A percentile compares a stretch with the other conserved stretches of the same genome.
phyloP scores from a whole-genome alignment of 2,329 filamentous ascomycete species.

The Ambrosiella xylebori region DNA sequence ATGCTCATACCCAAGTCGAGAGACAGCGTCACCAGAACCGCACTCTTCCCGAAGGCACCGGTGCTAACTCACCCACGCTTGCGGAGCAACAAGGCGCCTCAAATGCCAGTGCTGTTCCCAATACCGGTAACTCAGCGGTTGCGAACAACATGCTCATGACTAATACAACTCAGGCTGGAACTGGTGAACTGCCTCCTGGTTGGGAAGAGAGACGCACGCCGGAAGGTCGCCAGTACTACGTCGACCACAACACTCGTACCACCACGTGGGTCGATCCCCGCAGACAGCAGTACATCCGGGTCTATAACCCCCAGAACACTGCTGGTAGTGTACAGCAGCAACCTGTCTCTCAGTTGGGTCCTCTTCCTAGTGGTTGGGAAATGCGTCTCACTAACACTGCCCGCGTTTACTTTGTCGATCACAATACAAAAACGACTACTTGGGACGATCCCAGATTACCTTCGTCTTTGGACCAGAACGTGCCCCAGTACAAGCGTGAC shows the following conservation, averaged over 20 bases:
- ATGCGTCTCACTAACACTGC: constrained; percentile 98
- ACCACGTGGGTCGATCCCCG: constrained; percentile 98
- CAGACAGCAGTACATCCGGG: constrained; percentile 92
- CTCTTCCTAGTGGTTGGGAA: constrained; percentile 93
- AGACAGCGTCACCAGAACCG: constrained; percentile 87
- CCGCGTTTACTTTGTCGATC: constrained; percentile 95
- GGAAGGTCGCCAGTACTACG: constrained; percentile 88
- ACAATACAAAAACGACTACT: constrained; percentile 98
- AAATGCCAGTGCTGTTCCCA: constrained; percentile 20
- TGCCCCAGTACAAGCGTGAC: constrained; percentile 98
- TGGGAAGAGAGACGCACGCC: constrained; percentile 96
- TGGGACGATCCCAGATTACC: constrained; percentile 95
- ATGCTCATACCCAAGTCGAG: constrained; percentile 84
- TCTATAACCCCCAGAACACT: constrained; percentile 82
- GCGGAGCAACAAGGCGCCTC: constrained; percentile 32
- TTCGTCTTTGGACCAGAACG: constrained; percentile 91
- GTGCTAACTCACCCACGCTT: constrained; percentile 75
- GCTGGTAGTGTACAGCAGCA: constrained; percentile 87
- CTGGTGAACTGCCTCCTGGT: constrained; percentile 81
- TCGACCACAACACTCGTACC: constrained; percentile 94
- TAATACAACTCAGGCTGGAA: constrained; percentile 78
- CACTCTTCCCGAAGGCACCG: constrained; percentile 90
- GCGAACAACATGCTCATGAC: constrained; percentile 77
- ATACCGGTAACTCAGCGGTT: constrained; percentile 28
- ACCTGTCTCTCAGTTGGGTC: constrained; percentile 89